Percentiles rank a stretch among this genome's conserved stretches.
phyloP scores from a whole-genome alignment of 2,329 filamentous ascomycete species.

The Calonectria crousiana region DNA sequence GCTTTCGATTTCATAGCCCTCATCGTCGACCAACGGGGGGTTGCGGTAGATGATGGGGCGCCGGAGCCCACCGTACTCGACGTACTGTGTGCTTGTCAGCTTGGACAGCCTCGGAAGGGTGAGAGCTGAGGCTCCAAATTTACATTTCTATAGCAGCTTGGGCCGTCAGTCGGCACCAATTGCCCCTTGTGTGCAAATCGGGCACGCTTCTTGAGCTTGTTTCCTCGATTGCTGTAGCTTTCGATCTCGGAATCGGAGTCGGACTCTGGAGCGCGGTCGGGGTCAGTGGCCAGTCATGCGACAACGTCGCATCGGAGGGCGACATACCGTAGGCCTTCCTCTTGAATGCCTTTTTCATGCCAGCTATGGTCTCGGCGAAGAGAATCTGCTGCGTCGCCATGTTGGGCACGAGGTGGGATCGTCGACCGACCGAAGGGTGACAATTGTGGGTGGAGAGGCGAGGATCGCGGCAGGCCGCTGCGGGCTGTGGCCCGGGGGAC shows the following conservation, averaged over 20 bases:
- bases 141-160: conserved; percentile 79
- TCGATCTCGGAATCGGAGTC: conserved; percentile 82
- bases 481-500: conserved; percentile 17
- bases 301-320: conserved; percentile 12
- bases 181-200: conserved; percentile 78
- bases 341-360: conserved; percentile 77
- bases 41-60: conserved; percentile 82
- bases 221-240: conserved; percentile 78
- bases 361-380: conserved; percentile 75
- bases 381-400: conserved; percentile 69
- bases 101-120: conserved; percentile 16
- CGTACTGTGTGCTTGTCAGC: conserved; percentile 62
- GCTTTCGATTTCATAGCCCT: conserved; percentile 81
- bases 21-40: conserved; percentile 78
- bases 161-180: conserved; percentile 74
- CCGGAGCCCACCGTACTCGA: conserved; percentile 80
- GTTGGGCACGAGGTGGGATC: conserved; percentile 31
- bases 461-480: conserved; percentile 26
- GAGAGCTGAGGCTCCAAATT: conserved; percentile 38
- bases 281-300: conserved; percentile 35
- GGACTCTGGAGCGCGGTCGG: conserved; percentile 67
- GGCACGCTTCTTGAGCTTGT: conserved; percentile 83
- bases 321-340: conserved; percentile 70
- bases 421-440: conserved; percentile 25
- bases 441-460: conserved; percentile 34